Base-by-base conservation (phyloP, 139 green algal genomes). In the Chlorella ohadii region DNA sequence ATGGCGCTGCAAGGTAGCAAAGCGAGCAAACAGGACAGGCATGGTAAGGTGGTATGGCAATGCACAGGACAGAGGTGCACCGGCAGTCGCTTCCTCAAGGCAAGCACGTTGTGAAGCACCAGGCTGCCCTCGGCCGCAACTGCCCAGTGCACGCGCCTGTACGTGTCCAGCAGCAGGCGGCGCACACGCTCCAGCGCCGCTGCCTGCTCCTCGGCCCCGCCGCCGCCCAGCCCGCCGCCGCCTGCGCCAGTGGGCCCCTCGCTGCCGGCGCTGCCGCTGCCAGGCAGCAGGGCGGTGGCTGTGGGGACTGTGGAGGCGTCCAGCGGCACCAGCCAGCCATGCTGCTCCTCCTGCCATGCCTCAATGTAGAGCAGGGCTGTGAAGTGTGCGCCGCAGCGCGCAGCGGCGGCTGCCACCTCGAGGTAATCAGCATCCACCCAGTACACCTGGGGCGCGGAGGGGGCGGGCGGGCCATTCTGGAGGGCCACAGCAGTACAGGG, bases 381-480 rank as follows among this genome's bases (percentile, higher is more conserved):
- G 79, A 96, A 93, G 80, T 88, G 85, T 9, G 93, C 91, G 15
- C 84, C 79, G 64, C 87, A 92, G 33, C 74, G 27, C 36, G 92
- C 78, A 0, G 93, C 90, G 22, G 94, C 93, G 57, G 70, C 70
- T 22, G 94, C 94, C 19, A 95, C 85, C 0, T 79, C 41, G 31
- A 97, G 81, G 73, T 97, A 96, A 76, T 96, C 89, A 1, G 97
- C 3, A 19, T 94, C 79, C 57, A 98, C 55, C 88, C 94, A 97
- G 89, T 94, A 98, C 55, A 92, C 92, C 68, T 88, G 73, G 27
- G 63, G n/a, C 73, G 91, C 23, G 67, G 31, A 17, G 70, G 22
- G 44, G 27, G 57, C 55, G 28, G 0, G 9, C 51, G 1, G 36
- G 17, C 2, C 5, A 51, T 44, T 11, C 36, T n/a, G n/a, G n/a